Conservation (phyloP, 371 early-diverging fungal species). For the Mortierella sp. region DNA sequence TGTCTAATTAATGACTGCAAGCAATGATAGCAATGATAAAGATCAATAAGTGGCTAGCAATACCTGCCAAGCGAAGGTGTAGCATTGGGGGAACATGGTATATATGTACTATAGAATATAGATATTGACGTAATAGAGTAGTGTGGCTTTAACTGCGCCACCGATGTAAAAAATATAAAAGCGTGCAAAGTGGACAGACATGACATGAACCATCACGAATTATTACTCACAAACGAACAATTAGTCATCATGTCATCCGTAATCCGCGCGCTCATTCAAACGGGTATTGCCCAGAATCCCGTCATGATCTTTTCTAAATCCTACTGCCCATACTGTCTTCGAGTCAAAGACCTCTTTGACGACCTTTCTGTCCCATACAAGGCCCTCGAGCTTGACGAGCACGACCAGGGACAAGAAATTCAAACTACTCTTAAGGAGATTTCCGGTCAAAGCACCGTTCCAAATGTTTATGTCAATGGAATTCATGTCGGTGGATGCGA, state of each 20-base stretch:
- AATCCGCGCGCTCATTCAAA: constrained; percentile 29
- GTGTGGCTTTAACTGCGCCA: too few relatives aligned
- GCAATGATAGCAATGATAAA: too few relatives aligned
- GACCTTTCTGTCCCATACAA: constrained; percentile 68
- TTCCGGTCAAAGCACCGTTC: constrained; percentile 89
- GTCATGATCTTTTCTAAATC: constrained; percentile 84
- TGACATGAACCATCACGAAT: not conserved
- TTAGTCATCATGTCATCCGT: constrained; percentile 17
- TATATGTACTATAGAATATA: too few relatives aligned
- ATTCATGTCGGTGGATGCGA: constrained; percentile 89
- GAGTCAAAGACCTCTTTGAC: constrained; percentile 81
- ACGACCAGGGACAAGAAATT: constrained; percentile 81
- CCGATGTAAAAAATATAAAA: too few relatives aligned
- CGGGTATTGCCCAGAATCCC: constrained; percentile 33
- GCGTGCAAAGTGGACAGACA: too few relatives aligned
- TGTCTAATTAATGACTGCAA: too few relatives aligned
- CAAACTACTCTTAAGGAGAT: constrained; percentile 75
- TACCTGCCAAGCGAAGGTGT: too few relatives aligned
- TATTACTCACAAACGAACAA: not conserved
- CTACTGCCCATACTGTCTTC: constrained; percentile 87
- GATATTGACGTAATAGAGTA: too few relatives aligned
- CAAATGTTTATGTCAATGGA: constrained; percentile 88
- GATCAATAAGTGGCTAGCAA: too few relatives aligned
- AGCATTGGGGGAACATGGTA: too few relatives aligned
- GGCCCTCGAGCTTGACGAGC: constrained; percentile 73